Conservation (phyloP, 2,329 filamentous ascomycete genomes). For the Colletotrichum sojae region DNA sequence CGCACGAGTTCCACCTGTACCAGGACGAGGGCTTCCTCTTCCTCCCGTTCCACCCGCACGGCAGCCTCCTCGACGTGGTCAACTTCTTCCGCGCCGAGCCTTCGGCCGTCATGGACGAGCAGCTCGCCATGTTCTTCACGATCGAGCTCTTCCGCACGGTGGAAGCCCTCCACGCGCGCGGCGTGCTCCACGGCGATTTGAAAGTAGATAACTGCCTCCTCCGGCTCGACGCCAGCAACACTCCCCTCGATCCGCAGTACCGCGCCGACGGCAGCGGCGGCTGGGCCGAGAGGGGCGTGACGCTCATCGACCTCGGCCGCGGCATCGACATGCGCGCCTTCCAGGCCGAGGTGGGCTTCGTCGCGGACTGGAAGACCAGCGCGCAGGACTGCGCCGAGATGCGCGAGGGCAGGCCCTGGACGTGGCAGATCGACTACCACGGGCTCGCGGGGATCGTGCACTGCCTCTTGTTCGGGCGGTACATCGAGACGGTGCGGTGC, state of each 20-base stretch:
- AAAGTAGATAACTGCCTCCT: constrained; percentile 97
- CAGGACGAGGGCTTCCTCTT: constrained; percentile 91
- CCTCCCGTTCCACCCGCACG: constrained; percentile 89
- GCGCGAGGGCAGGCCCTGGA: constrained; percentile 94
- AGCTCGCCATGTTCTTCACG: constrained; percentile 94
- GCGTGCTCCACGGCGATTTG: constrained; percentile 91
- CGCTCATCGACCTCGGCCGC: constrained; percentile 94
- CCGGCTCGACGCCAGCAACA: constrained; percentile 74
- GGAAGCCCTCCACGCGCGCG: constrained; percentile 85
- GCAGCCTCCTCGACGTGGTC: constrained; percentile 94
- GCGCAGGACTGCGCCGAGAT: constrained; percentile 95
- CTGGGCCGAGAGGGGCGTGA: constrained; percentile 85
- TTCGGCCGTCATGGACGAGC: constrained; percentile 87
- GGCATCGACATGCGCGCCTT: constrained; percentile 95
- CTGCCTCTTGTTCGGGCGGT: constrained; percentile 91
- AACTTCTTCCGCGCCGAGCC: constrained; percentile 84
- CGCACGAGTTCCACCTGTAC: constrained; percentile 93
- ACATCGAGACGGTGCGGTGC: constrained; percentile 83
- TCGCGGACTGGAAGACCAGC: constrained; percentile 94
- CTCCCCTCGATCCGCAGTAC: constrained; percentile 74
- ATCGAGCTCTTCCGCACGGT: constrained; percentile 92
- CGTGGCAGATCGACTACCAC: constrained; percentile 97
- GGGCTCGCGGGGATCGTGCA: constrained; percentile 92
- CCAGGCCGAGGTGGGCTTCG: constrained; percentile 82
- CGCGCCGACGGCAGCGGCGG: constrained; percentile 80